Percentiles rank a stretch among this genome's conserved stretches.
Conservation (phyloP, 352 stramenopile species). For the Phytophthora kernoviae region DNA sequence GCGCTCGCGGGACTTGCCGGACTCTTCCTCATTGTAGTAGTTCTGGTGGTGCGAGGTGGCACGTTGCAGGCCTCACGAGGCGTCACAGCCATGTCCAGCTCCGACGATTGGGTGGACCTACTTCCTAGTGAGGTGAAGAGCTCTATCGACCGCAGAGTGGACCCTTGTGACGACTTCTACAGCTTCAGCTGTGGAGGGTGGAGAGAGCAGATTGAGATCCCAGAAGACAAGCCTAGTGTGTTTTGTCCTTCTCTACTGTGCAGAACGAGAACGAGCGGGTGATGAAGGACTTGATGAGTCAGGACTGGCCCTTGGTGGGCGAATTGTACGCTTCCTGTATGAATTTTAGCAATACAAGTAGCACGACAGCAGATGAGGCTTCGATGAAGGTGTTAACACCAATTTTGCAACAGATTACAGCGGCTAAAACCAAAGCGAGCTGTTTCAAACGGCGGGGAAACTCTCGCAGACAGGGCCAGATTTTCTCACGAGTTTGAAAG, state of each 20-base stretch:
- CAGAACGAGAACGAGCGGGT: slow-evolving; percentile 38
- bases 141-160: slow-evolving; percentile 49
- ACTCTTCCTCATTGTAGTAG: slow-evolving; percentile 51
- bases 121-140: slow-evolving; percentile 41
- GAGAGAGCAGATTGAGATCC: slow-evolving; percentile 46
- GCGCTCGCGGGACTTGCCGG: slow-evolving; percentile 32
- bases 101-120: slow-evolving; percentile 16
- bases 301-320: slow-evolving; percentile 66
- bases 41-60: slow-evolving; percentile 42
- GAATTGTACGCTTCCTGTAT: slow-evolving; percentile 71
- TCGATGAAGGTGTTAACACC: slow-evolving; percentile 33
- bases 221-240: slow-evolving; percentile 39
- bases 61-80: slow-evolving; percentile 35
- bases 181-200: slow-evolving; percentile 66
- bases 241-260: slow-evolving; percentile 42
- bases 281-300: slow-evolving; percentile 58
- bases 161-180: slow-evolving; percentile 83
- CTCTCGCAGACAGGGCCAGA: slow-evolving; percentile 60
- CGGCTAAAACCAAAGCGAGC: slow-evolving; percentile 32
- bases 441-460: slow-evolving; percentile 61
- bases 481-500: slow-evolving; percentile 82
- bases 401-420: slow-evolving; percentile 45
- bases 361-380: slow-evolving; percentile 29
- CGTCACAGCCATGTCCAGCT: slow-evolving; percentile 16
- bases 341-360: slow-evolving; percentile 61